Evolutionary conservation across 805 yeast genomes (phyloP).

Genomic region (Metschnikowia koreensis): DNA sequence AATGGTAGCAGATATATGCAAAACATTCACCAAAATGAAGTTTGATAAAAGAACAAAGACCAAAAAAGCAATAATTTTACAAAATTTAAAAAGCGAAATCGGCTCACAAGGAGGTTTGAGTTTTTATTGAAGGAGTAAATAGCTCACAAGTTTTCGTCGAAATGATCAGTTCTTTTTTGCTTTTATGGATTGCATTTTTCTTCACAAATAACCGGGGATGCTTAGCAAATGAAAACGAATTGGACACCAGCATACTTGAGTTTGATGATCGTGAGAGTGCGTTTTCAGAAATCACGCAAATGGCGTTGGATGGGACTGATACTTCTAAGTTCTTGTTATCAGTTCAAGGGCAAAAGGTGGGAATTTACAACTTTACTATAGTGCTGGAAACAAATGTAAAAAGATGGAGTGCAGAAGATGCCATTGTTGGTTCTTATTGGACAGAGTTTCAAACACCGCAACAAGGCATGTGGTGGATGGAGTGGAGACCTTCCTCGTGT

Average conservation of each 20-base stretch:
- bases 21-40: too few species aligned
- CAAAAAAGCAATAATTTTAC: too few species aligned
- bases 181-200: too few species aligned
- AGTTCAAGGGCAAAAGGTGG: background rate
- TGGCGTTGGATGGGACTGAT: background rate
- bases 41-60: too few species aligned
- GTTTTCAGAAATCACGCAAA: background rate
- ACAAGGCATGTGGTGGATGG: conserved; percentile 2
- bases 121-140: too few species aligned
- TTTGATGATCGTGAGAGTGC: background rate
- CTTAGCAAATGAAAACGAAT: background rate
- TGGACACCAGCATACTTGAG: background rate
- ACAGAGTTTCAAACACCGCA: background rate
- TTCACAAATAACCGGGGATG: background rate
- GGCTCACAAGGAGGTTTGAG: too few species aligned
- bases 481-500: conserved; percentile 9
- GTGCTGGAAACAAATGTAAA: background rate
- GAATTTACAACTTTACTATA: background rate
- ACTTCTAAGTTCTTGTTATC: background rate
- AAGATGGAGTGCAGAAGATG: conserved; percentile 2
- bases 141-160: too few species aligned
- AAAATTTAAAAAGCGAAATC: too few species aligned
- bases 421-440: conserved; percentile 3
- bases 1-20: too few species aligned
- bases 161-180: too few species aligned